Conservation (phyloP, 345 rosid species). For the Chamaenerion angustifolium region DNA sequence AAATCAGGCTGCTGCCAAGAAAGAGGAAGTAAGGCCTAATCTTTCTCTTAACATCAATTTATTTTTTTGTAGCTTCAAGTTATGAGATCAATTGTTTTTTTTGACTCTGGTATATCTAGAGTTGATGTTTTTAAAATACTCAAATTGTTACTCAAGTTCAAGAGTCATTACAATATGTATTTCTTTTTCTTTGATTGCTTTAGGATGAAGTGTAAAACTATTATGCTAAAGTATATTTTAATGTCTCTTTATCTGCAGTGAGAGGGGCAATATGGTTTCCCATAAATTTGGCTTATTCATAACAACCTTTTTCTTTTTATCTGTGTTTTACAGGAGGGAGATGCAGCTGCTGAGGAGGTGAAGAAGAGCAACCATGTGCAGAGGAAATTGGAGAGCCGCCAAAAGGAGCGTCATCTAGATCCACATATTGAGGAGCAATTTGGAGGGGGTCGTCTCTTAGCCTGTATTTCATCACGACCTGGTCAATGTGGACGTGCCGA, state of each 20-base stretch:
- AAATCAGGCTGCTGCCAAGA: slow-evolving; percentile 31
- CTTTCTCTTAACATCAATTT: background rate
- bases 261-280: no score
- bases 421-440: slow-evolving; percentile 66
- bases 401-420: slow-evolving; percentile 35
- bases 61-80: no score
- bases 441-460: slow-evolving; percentile 49
- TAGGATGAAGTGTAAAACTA: no score
- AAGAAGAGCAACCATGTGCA: slow-evolving; percentile 47
- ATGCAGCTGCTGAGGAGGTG: slow-evolving; percentile 33
- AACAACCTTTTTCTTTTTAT: no score
- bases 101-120: no score
- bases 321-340: slow-evolving; percentile 27
- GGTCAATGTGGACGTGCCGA: slow-evolving; percentile 82
- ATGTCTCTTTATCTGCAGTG: no score
- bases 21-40: slow-evolving; percentile 32
- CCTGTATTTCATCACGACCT: slow-evolving; percentile 62
- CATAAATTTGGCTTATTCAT: no score
- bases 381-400: slow-evolving; percentile 47
- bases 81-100: background rate
- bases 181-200: no score
- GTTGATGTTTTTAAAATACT: no score
- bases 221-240: no score
- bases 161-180: no score
- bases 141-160: no score